phyloP scores from a whole-genome alignment of 805 yeast genomes.

The Tetrapisispora arboricola region DNA sequence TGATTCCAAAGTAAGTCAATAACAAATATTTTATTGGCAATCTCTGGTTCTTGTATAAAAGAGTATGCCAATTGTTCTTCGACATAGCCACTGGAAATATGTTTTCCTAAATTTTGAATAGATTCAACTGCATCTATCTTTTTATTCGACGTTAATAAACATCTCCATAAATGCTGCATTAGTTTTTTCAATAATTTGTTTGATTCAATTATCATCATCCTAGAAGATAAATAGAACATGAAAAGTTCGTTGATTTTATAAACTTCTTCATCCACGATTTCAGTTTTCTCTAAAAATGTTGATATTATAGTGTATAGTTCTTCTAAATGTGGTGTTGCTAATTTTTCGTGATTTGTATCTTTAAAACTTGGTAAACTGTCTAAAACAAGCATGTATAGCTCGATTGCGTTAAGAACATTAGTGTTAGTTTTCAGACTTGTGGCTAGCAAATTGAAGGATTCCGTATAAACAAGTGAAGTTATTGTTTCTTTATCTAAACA shows the following conservation, averaged over 20 bases:
- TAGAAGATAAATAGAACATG: neutral
- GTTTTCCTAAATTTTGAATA: conserved; percentile 49
- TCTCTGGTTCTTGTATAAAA: conserved; percentile 34
- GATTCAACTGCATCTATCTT: conserved; percentile 66
- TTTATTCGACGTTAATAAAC: conserved; percentile 37
- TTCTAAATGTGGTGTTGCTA: neutral
- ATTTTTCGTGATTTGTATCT: no score
- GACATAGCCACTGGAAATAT: conserved; percentile 44
- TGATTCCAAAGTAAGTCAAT: conserved; percentile 69
- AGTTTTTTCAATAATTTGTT: conserved; percentile 17
- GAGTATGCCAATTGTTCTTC: conserved; percentile 65
- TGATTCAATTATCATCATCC: conserved; percentile 4
- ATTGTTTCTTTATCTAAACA: conserved; percentile 26
- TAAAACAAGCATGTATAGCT: conserved; percentile 30
- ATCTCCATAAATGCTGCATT: conserved; percentile 42
- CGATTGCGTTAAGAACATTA: conserved; percentile 27
- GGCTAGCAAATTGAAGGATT: conserved; percentile 22
- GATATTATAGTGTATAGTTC: neutral
- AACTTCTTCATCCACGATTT: neutral
- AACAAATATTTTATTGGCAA: conserved; percentile 39
- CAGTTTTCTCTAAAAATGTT: neutral
- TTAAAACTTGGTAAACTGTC: conserved; percentile 29
- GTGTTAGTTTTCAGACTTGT: conserved; percentile 13
- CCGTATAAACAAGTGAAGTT: conserved; percentile 32
- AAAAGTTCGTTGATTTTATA: neutral